Percentiles rank a stretch among this genome's conserved stretches.
Evolutionary conservation across 169 alveolate species (phyloP).

Genomic region (Plasmodium gallinaceum): DNA sequence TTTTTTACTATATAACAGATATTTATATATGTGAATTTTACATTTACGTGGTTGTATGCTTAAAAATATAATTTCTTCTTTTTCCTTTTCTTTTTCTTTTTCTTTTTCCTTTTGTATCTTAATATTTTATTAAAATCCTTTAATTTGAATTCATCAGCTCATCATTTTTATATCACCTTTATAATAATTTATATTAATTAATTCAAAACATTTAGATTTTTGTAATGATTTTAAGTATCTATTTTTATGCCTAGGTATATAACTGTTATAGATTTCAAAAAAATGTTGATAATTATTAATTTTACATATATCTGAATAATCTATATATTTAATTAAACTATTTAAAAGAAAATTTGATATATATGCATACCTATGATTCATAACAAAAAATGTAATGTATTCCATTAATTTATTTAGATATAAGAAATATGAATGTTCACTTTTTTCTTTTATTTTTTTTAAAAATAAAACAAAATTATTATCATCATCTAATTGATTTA

Average conservation of each 20-base stretch:
- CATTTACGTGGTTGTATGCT: too few species aligned
- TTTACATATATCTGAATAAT: slow-evolving; percentile 65
- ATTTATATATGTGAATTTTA: too few species aligned
- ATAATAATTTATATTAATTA: slow-evolving; percentile 65
- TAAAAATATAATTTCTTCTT: too few species aligned
- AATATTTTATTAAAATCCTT: too few species aligned
- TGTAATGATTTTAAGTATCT: slow-evolving; percentile 70
- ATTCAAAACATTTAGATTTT: slow-evolving; percentile 71
- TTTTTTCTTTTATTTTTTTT: slow-evolving; percentile 57
- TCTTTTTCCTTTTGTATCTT: too few species aligned
- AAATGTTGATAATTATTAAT: slow-evolving; percentile 68
- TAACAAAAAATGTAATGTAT: slow-evolving; percentile 60
- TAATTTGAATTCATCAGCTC: slow-evolving; percentile 8
- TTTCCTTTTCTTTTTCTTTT: too few species aligned
- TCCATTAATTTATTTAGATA: slow-evolving; percentile 71
- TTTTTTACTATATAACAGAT: too few species aligned
- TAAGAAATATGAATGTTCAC: slow-evolving; percentile 70
- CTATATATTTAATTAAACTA: slow-evolving; percentile 65
- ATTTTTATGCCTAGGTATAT: slow-evolving; percentile 67
- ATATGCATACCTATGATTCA: slow-evolving; percentile 73
- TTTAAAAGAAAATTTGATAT: slow-evolving; percentile 65
- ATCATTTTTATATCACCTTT: slow-evolving; percentile 76
- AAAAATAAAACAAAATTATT: slow-evolving; percentile 72
- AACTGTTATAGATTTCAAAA: slow-evolving; percentile 72
- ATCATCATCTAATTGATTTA: slow-evolving; percentile 11